Evolutionary conservation across 768 basidiomycete species (phyloP).

Genomic region (Astraeus odoratus): DNA sequence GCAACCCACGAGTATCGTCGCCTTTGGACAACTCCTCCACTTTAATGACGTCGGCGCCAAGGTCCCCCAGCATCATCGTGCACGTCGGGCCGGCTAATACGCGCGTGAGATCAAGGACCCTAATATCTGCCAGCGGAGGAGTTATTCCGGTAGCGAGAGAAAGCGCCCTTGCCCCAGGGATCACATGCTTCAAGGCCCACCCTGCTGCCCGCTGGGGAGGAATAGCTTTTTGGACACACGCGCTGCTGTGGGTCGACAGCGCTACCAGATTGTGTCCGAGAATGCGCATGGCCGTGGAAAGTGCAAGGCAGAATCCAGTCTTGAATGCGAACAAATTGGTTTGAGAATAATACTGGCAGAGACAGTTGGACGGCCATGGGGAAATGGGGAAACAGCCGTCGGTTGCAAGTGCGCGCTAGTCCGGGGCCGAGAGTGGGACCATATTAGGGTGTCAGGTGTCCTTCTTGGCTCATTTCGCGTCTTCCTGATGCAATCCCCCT

Average conservation of each 20-base stretch:
- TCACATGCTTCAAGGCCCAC: neutral
- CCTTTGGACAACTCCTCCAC: slow-evolving; percentile 76
- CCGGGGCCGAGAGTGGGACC: slow-evolving; percentile 1
- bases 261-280: too few species aligned
- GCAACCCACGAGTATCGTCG: slow-evolving; percentile 76
- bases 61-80: slow-evolving; percentile 90
- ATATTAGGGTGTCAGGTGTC: slow-evolving; percentile 24
- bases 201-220: too few species aligned
- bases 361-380: too few species aligned
- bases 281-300: too few species aligned
- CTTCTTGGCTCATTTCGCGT: neutral
- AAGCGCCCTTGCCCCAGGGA: slow-evolving; percentile 3
- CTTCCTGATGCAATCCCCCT: slow-evolving; percentile 16
- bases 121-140: slow-evolving; percentile 74
- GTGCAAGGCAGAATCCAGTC: too few species aligned
- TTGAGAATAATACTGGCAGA: too few species aligned
- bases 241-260: too few species aligned
- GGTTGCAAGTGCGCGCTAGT: neutral
- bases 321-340: too few species aligned
- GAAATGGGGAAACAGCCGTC: too few species aligned
- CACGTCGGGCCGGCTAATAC: slow-evolving; percentile 88
- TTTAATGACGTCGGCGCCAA: slow-evolving; percentile 92
- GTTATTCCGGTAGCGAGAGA: slow-evolving; percentile 44
- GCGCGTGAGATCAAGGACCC: slow-evolving; percentile 83
- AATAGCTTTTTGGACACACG: too few species aligned